A percentile compares a stretch with the other conserved stretches of the same genome.
Evolutionary conservation across 129 eudicot species (phyloP).

Genomic region (Pittosporum tobira): DNA sequence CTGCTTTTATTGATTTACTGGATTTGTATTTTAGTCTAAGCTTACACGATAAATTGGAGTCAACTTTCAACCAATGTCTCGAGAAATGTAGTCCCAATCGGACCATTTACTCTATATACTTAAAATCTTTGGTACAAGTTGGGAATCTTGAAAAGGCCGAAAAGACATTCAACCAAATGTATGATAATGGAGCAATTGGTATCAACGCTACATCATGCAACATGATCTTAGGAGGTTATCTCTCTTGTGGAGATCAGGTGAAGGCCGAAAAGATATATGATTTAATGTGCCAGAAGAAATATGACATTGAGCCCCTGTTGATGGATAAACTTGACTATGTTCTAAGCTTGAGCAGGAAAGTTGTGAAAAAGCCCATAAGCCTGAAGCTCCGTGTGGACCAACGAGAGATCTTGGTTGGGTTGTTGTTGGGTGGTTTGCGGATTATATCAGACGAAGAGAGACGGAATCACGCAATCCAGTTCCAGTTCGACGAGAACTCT

Average conservation of each 20-base stretch:
- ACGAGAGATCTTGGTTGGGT: conserved; percentile 75
- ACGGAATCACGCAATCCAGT: conserved; percentile 41
- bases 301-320: conserved; percentile 46
- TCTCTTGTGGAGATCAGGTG: conserved; percentile 33
- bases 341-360: conserved; percentile 42
- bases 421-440: conserved; percentile 68
- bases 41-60: conserved; percentile 60
- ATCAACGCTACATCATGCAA: conserved; percentile 54
- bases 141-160: conserved; percentile 62
- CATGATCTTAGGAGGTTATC: conserved; percentile 57
- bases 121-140: conserved; percentile 55
- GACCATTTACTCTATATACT: conserved; percentile 45
- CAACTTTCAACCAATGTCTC: conserved; percentile 45
- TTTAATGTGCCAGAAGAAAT: conserved; percentile 64
- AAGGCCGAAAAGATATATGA: conserved; percentile 56
- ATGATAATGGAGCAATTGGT: conserved; percentile 55
- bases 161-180: conserved; percentile 68
- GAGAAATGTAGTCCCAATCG: conserved; percentile 54
- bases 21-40: conserved; percentile 44
- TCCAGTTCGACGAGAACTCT: conserved; percentile 45
- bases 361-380: conserved; percentile 27
- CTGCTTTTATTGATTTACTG: conserved; percentile 51
- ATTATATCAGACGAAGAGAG: conserved; percentile 46
- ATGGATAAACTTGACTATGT: conserved; percentile 52
- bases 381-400: conserved; percentile 66